These are phyloP conservation scores for Laguncularia racemosa DNA, from an alignment of 345 rosid species.

Conservation along the genomic window DNA sequence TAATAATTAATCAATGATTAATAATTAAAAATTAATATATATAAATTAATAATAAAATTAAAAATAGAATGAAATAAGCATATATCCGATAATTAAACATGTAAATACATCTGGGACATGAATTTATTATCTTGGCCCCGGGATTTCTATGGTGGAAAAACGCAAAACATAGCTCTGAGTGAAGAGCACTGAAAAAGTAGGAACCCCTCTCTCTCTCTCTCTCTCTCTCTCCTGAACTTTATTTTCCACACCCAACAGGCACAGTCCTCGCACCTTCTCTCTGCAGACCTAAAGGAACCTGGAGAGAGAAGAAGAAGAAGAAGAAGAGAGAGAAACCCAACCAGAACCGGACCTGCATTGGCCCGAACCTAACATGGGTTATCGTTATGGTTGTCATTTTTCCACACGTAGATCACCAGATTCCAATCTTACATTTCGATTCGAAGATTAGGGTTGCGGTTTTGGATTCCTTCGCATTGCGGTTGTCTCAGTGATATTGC, in stretches of 20 bases:
- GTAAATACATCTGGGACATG: too few species aligned
- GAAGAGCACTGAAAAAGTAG: conserved; percentile 4
- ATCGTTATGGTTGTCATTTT: conserved; percentile 17
- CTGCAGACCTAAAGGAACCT: not conserved
- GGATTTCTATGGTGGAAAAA: conserved; percentile 39
- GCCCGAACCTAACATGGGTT: conserved; percentile 6
- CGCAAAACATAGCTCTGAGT: conserved; percentile 22
- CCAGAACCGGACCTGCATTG: conserved; percentile 25
- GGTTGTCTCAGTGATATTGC: not conserved
- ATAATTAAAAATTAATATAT: too few species aligned
- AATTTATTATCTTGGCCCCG: conserved; percentile 4
- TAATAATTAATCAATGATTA: too few species aligned
- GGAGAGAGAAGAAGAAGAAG: conserved; percentile 11
- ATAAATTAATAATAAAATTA: too few species aligned
- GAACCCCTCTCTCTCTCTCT: conserved; percentile 7
- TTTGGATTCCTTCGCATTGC: not conserved
- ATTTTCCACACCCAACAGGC: conserved; percentile 8
- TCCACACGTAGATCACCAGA: too few species aligned
- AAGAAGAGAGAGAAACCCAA: conserved; percentile 6
- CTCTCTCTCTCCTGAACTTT: conserved; percentile 1
- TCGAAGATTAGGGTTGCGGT: not conserved
- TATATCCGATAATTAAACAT: too few species aligned
- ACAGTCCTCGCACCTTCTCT: not conserved
- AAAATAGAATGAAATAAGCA: too few species aligned
- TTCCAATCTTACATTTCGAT: not conserved